Evolutionary conservation across 23 red algal species (phyloP).

Genomic region (Gracilariopsis chorda): DNA sequence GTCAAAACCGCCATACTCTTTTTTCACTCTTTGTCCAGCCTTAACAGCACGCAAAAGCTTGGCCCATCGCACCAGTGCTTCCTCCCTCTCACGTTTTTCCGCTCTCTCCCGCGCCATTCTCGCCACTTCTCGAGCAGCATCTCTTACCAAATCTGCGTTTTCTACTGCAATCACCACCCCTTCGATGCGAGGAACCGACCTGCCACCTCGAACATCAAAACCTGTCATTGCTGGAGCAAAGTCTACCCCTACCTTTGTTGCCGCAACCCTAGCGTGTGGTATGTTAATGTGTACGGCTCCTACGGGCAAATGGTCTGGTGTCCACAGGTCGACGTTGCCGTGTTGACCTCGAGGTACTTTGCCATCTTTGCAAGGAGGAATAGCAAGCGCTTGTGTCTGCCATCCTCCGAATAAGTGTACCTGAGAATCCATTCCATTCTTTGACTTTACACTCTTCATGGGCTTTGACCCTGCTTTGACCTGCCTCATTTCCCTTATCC

Average conservation of each 20-base stretch:
- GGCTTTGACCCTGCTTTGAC: constrained; percentile 64
- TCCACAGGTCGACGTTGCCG: constrained; percentile 94
- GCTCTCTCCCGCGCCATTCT: constrained; percentile 23
- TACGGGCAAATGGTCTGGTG: constrained; percentile 68
- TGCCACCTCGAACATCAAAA: constrained; percentile 80
- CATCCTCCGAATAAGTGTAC: constrained; percentile 90
- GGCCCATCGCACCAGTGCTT: constrained; percentile 42
- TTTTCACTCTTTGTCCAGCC: constrained; percentile 51
- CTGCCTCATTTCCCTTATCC: constrained; percentile 79
- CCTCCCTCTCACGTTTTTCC: constrained; percentile 20
- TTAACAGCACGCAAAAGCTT: constrained; percentile 38
- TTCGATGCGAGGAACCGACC: constrained; percentile 77
- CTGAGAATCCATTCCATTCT: constrained; percentile 22
- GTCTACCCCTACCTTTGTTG: constrained; percentile 72
- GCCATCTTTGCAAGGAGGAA: constrained; percentile 50
- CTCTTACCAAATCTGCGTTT: constrained; percentile 50
- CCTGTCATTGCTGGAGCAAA: constrained; percentile 91
- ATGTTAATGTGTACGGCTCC: constrained; percentile 72
- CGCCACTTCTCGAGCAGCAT: constrained; percentile 50
- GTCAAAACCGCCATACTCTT: constrained; percentile 45
- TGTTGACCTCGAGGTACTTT: constrained; percentile 59
- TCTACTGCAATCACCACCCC: constrained; percentile 87
- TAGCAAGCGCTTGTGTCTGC: constrained; percentile 77
- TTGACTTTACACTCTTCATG: constrained; percentile 75
- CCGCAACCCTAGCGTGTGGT: constrained; percentile 62